phyloP scores from a whole-genome alignment of 768 basidiomycete species.

The Mycena alexandri region DNA sequence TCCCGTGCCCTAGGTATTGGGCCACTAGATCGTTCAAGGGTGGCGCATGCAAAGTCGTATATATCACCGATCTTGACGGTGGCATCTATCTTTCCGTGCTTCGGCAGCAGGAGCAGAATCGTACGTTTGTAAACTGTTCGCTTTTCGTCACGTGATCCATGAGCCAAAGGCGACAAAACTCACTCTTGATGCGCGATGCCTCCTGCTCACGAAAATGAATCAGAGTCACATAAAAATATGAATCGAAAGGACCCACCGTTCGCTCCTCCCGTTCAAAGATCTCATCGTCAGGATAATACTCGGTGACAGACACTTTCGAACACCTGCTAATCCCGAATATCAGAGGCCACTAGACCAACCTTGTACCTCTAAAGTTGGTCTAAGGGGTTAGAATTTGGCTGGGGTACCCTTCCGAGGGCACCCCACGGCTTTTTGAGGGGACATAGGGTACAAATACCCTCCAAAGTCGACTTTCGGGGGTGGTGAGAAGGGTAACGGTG shows the following conservation, averaged over 20 bases:
- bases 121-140: constrained; percentile 27
- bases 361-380: no score
- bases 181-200: no score
- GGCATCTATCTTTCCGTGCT: neutral
- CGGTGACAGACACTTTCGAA: constrained; percentile 20
- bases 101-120: constrained; percentile 27
- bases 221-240: constrained; percentile 6
- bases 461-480: no score
- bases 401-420: no score
- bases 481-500: no score
- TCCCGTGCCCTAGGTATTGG: constrained; percentile 19
- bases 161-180: neutral
- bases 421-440: no score
- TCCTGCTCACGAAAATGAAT: neutral
- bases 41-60: constrained; percentile 11
- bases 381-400: no score
- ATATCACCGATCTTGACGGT: constrained; percentile 24
- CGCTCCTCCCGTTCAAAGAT: constrained; percentile 3
- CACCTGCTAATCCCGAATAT: no score
- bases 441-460: no score
- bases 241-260: constrained; percentile 28
- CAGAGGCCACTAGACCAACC: no score
- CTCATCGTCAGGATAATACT: constrained; percentile 9
- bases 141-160: no score
- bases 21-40: constrained; percentile 3